Evolutionary conservation across 768 basidiomycete species (phyloP).

Genomic region (Russula abietina): DNA sequence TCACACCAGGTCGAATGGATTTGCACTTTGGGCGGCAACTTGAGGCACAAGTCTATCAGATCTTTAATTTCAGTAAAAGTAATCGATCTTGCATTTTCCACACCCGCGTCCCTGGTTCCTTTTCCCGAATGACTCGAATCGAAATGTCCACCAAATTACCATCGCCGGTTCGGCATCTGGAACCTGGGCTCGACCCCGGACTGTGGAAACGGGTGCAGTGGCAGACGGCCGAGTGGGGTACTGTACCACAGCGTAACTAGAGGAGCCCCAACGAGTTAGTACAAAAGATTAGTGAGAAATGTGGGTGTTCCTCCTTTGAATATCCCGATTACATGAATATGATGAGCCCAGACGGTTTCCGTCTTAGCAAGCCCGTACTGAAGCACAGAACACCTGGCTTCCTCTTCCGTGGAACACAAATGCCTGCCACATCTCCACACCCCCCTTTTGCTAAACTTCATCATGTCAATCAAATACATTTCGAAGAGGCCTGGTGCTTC

Average conservation of each 20-base stretch:
- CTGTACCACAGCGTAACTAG: background rate
- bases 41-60: background rate
- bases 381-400: background rate
- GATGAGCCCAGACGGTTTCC: background rate
- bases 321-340: slow-evolving; percentile 3
- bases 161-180: background rate
- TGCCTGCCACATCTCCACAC: background rate
- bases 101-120: slow-evolving; percentile 12
- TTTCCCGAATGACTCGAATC: background rate
- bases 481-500: background rate
- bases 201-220: background rate
- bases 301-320: background rate
- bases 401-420: background rate
- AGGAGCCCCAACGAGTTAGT: background rate
- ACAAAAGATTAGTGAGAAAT: background rate
- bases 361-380: too few species aligned
- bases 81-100: background rate
- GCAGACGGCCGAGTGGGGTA: background rate
- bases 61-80: slow-evolving; percentile 5
- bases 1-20: background rate
- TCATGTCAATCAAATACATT: slow-evolving; percentile 10
- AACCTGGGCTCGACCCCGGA: background rate
- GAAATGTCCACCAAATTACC: background rate
- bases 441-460: background rate
- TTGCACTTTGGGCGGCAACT: background rate